Percentiles rank a stretch among this genome's conserved stretches.
phyloP scores from a whole-genome alignment of 75 land plant species.

The Chamaecyparis obtusa region DNA sequence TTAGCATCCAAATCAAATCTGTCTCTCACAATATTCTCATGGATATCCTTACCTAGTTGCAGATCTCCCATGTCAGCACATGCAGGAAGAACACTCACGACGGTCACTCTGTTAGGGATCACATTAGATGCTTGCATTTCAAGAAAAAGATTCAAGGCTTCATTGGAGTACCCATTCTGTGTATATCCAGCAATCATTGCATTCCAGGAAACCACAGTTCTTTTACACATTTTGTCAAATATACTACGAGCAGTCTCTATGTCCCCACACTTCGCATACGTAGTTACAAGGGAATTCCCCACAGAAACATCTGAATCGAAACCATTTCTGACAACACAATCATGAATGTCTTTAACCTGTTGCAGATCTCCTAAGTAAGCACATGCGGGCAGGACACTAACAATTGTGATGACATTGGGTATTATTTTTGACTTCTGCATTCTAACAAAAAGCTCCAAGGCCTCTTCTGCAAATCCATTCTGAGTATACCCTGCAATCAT shows the following conservation, averaged over 20 bases:
- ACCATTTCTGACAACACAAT: neutral
- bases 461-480: constrained; percentile 21
- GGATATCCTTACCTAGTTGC: constrained; percentile 33
- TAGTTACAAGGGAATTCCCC: neutral
- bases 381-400: neutral
- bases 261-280: constrained; percentile 23
- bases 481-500: constrained; percentile 64
- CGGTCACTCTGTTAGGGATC: constrained; percentile 30
- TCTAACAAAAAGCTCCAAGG: neutral
- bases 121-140: constrained; percentile 49
- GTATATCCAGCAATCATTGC: constrained; percentile 17
- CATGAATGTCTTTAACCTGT: constrained; percentile 1
- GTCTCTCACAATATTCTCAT: constrained; percentile 10
- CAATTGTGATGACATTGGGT: neutral
- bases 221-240: constrained; percentile 8
- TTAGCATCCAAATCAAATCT: neutral
- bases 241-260: constrained; percentile 13
- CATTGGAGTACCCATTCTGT: constrained; percentile 34
- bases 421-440: neutral
- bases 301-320: constrained; percentile 6
- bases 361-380: neutral
- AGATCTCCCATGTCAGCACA: constrained; percentile 34
- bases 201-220: constrained; percentile 12
- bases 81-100: constrained; percentile 34
- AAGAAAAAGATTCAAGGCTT: constrained; percentile 47